These are phyloP conservation scores for Fraxinus paxiana DNA, from an alignment of 305 asterid species.

Conservation along the genomic window DNA sequence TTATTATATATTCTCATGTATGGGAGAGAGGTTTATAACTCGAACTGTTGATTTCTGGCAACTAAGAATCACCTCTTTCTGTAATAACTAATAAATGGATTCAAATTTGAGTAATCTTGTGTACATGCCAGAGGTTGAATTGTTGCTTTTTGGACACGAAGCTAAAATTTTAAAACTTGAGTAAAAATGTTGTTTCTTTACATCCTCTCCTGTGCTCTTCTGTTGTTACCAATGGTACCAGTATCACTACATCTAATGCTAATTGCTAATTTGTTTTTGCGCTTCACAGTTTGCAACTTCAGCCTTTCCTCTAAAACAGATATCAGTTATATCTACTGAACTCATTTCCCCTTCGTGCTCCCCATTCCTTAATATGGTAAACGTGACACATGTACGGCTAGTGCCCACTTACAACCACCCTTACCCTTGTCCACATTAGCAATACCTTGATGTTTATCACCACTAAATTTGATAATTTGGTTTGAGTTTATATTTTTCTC, in stretches of 20 bases:
- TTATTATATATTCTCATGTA: conserved; percentile 1
- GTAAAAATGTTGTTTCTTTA: neutral
- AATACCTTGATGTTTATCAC: neutral
- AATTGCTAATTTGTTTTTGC: neutral
- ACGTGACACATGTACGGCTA: neutral
- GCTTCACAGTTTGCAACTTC: neutral
- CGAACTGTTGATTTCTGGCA: neutral
- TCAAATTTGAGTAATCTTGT: neutral
- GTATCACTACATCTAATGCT: neutral
- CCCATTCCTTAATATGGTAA: neutral
- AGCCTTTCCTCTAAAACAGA: neutral
- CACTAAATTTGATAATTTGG: neutral
- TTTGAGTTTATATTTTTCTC: neutral
- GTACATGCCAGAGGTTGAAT: conserved; percentile 6
- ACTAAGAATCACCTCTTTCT: neutral
- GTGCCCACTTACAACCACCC: neutral
- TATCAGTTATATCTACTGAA: neutral
- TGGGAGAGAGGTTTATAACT: conserved; percentile 11
- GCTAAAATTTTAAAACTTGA: neutral
- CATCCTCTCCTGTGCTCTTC: neutral
- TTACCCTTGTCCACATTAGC: neutral
- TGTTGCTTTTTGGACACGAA: neutral
- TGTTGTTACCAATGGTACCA: neutral
- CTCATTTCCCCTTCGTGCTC: neutral
- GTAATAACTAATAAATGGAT: conserved; percentile 2